phyloP scores from a whole-genome alignment of 1,284 basidiomycete species.

The Leccinum pachyderme region DNA sequence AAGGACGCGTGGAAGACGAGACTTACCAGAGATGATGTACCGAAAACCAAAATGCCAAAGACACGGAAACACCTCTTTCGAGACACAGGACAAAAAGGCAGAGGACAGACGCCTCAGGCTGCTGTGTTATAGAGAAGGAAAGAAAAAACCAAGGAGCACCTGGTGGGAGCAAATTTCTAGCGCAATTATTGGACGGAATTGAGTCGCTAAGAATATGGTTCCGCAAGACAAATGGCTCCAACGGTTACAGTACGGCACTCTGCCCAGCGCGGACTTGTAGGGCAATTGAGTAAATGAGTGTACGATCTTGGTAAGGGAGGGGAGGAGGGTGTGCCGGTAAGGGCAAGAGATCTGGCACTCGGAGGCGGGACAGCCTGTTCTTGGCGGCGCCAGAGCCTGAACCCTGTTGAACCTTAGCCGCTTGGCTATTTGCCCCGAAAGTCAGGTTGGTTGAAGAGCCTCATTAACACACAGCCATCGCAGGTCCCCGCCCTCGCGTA shows the following conservation, averaged over 20 bases:
- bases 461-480: constrained; percentile 40
- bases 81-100: constrained; percentile 16
- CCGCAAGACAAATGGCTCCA: constrained; percentile 35
- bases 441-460: constrained; percentile 26
- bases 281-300: constrained; percentile 28
- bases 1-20: constrained; percentile 39
- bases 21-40: constrained; percentile 37
- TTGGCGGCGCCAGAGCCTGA: constrained; percentile 34
- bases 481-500: constrained; percentile 39
- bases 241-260: constrained; percentile 30
- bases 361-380: constrained; percentile 29
- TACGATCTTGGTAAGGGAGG: constrained; percentile 25
- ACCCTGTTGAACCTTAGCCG: constrained; percentile 32
- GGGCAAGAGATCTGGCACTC: constrained; percentile 16
- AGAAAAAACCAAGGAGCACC: constrained; percentile 26
- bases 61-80: constrained; percentile 14
- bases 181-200: constrained; percentile 37
- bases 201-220: constrained; percentile 39
- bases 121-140: constrained; percentile 19
- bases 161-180: constrained; percentile 35
- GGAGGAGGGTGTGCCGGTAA: constrained; percentile 11
- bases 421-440: constrained; percentile 34
- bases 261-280: constrained; percentile 21
- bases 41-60: constrained; percentile 25
- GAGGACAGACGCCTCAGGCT: constrained; percentile 10